Conservation (phyloP, 2,329 filamentous ascomycete species). For the Chaetomiaceae sp. region DNA sequence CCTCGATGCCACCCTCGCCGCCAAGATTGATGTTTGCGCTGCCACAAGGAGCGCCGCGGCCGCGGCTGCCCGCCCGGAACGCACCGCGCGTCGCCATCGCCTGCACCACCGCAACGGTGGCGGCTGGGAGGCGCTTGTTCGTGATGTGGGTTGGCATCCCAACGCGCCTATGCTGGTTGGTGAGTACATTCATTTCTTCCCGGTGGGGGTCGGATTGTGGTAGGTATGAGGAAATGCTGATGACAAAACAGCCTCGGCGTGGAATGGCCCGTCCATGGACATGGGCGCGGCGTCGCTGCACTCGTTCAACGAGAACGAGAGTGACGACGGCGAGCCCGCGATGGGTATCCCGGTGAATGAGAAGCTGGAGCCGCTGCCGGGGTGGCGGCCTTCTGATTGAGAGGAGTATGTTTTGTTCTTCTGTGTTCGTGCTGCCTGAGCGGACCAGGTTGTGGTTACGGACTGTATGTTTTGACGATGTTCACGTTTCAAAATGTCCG, state of each 20-base stretch:
- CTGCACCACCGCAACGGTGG: conserved; percentile 52
- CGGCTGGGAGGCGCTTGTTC: conserved; percentile 69
- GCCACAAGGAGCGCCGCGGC: conserved; percentile 53
- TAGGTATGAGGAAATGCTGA: conserved; percentile 15
- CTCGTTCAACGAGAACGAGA: conserved; percentile 62
- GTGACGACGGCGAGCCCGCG: conserved; percentile 56
- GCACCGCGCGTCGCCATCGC: conserved; percentile 7
- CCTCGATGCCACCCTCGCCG: conserved; percentile 77
- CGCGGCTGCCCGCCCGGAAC: not conserved
- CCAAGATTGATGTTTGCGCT: conserved; percentile 67
- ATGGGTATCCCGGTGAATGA: conserved; percentile 58
- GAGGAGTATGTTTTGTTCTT: not conserved
- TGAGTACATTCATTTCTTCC: no score
- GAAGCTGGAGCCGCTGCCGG: conserved; percentile 40
- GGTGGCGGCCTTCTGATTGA: not conserved
- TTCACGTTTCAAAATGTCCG: no score
- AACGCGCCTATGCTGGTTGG: conserved; percentile 70
- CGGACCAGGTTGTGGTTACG: no score
- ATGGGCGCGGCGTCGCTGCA: conserved; percentile 70
- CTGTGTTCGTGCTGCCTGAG: no score
- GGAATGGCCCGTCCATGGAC: conserved; percentile 71
- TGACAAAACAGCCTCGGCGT: conserved; percentile 59
- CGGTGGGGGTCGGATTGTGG: no score
- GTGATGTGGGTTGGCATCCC: conserved; percentile 89
- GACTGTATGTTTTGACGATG: no score